phyloP scores from a whole-genome alignment of 345 rosid species.

The Rubroshorea leprosula region DNA sequence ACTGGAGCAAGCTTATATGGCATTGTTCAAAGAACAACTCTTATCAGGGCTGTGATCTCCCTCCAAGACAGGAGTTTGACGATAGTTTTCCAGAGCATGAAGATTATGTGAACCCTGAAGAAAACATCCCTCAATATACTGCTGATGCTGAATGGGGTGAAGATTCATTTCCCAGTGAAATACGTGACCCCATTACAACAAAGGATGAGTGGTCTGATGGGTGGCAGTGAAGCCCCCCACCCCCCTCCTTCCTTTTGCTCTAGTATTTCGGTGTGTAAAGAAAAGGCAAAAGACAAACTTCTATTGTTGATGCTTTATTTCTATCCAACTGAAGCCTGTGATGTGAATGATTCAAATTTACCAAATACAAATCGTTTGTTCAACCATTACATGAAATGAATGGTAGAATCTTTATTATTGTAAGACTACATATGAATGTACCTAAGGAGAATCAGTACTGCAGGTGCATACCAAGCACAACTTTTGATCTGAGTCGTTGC shows the following conservation, averaged over 20 bases:
- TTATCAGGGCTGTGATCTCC: slow-evolving; percentile 71
- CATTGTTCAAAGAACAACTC: slow-evolving; percentile 61
- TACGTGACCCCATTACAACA: slow-evolving; percentile 29
- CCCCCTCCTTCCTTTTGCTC: neutral
- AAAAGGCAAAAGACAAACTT: neutral
- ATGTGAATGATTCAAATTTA: neutral
- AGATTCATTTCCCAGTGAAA: slow-evolving; percentile 9
- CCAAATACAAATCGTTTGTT: slow-evolving; percentile 2
- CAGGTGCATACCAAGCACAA: slow-evolving; percentile 19
- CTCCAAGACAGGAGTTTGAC: slow-evolving; percentile 41
- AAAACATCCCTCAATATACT: slow-evolving; percentile 20
- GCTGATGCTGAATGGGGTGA: slow-evolving; percentile 28
- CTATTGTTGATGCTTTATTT: neutral
- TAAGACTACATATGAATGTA: neutral
- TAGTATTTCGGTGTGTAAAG: neutral
- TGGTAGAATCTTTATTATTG: neutral
- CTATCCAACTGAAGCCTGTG: neutral
- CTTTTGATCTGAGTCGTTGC: slow-evolving; percentile 13
- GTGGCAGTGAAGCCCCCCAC: slow-evolving; percentile 38
- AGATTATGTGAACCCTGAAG: slow-evolving; percentile 22
- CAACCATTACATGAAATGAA: neutral
- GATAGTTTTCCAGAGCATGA: slow-evolving; percentile 14
- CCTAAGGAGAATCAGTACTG: slow-evolving; percentile 6
- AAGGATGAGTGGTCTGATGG: slow-evolving; percentile 76
- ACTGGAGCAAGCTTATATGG: slow-evolving; percentile 76